Evolutionary conservation across 2,329 filamentous ascomycete species (phyloP), one percentile per base, ranked within the genome.

Genomic region (Intubia oerlemansii): DNA sequence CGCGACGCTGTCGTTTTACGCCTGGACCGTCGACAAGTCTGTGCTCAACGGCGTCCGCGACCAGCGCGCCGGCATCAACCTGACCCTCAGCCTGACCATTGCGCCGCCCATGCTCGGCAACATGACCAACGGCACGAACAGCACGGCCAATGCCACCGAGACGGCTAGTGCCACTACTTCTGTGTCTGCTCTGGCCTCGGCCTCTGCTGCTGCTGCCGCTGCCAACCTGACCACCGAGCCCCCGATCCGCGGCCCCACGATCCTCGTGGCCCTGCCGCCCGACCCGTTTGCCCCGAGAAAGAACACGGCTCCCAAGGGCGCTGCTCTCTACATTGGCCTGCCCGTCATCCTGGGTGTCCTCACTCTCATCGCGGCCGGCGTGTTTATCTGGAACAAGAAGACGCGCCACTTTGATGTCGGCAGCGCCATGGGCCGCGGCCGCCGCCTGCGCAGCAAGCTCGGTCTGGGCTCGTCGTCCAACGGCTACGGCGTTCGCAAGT

Each of bases 361-460:
- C 30, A 27, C 50, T 24, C 34, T 66, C 27, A 48, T 61, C 36
- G 34, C 66, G 39, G 24, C 70, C 48, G 52, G 71, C 46, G 43
- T 68, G 46, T 54, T 59, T 49, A 30, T 72, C 52, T 66, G 56
- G 53, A 63, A 66, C 45, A 50, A 54, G 31, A 52, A 56, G 39
- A 45, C 51, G n/a, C 54, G 63, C 32, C 43, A 43, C 34, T 62
- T 68, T 34, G 46, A 48, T 5, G 41, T 68, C 26, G 61, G 57
- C 30, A 61, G 56, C 39, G 47, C 66, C 45, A 59, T 65, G 52
- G 49, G 55, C 17, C 53, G 58, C 20, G 21, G 34, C 7, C 35
- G 32, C 15, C 31, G 30, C n/a, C n/a, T n/a, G n/a, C n/a, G n/a
- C 29, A 25, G 30, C 20, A 21, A 17, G 16, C 24, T 33, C 7